phyloP scores from a whole-genome alignment of 805 yeast genomes.

The Saccharomycopsis capsularis region DNA sequence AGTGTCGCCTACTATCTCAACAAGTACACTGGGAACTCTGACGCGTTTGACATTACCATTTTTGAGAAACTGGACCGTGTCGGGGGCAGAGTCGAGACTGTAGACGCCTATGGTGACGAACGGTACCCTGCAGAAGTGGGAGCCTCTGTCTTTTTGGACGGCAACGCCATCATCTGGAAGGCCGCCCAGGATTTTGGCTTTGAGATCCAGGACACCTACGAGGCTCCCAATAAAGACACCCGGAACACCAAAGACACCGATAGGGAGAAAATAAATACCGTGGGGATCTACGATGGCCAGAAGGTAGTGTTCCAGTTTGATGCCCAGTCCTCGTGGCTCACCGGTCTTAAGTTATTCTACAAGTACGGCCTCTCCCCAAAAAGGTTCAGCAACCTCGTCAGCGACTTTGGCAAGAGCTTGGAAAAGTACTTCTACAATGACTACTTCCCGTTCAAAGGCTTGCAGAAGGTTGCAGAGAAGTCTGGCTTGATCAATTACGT shows the following conservation, averaged over 20 bases:
- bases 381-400: conserved; percentile 24
- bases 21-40: conserved; percentile 28
- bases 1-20: conserved; percentile 40
- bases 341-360: conserved; percentile 24
- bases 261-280: no score
- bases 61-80: conserved; percentile 35
- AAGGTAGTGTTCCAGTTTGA: conserved; percentile 20
- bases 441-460: conserved; percentile 33
- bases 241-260: no score
- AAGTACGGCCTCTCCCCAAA: conserved; percentile 29
- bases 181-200: conserved; percentile 31
- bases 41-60: conserved; percentile 33
- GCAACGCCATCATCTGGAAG: conserved; percentile 32
- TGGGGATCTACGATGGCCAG: conserved; percentile 35
- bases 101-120: conserved; percentile 27
- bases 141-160: conserved; percentile 38
- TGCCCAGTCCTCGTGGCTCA: background rate
- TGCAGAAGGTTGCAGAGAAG: conserved; percentile 22
- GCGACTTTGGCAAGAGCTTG: no score
- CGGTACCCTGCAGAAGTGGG: conserved; percentile 36
- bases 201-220: background rate
- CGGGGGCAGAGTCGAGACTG: conserved; percentile 42
- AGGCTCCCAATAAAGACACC: no score
- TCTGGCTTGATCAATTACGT: conserved; percentile 28
- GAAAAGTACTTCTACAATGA: conserved; percentile 27